Percentiles rank a stretch among this genome's conserved stretches.
These are phyloP conservation scores for Termitomyces sp. DNA, from an alignment of 1,284 basidiomycete species.

Conservation along the genomic window DNA sequence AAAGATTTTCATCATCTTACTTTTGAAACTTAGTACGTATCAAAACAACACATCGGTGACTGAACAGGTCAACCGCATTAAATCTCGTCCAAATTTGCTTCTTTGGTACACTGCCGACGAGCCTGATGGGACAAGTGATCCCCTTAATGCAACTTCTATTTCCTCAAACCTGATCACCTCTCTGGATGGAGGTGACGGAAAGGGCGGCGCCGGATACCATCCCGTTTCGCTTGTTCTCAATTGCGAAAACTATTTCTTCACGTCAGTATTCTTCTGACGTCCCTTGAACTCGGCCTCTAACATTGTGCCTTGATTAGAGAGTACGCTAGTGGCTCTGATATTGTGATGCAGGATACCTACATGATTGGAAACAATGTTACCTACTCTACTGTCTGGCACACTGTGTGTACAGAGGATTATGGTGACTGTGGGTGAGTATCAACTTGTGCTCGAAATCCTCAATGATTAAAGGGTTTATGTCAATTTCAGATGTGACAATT, in stretches of 20 bases:
- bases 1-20: background rate
- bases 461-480: background rate
- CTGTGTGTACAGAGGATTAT: conserved; percentile 52
- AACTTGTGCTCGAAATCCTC: background rate
- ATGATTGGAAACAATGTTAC: conserved; percentile 67
- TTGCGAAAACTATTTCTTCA: conserved; percentile 66
- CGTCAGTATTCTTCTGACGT: conserved; percentile 30
- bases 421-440: conserved; percentile 58
- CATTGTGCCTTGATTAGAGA: conserved; percentile 17
- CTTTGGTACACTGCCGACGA: conserved; percentile 78
- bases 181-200: conserved; percentile 44
- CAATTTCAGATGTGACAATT: conserved; percentile 43
- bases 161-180: conserved; percentile 62
- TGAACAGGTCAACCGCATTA: conserved; percentile 62
- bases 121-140: conserved; percentile 66
- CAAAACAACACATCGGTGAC: conserved; percentile 58
- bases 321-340: conserved; percentile 48
- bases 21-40: conserved; percentile 41
- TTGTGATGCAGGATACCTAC: conserved; percentile 46
- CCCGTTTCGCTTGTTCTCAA: conserved; percentile 73
- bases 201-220: conserved; percentile 50
- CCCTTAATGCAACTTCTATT: conserved; percentile 51
- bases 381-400: conserved; percentile 46
- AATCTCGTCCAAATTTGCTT: conserved; percentile 60
- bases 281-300: conserved; percentile 20